These are phyloP conservation scores for Barnettozyma sp. DNA, from an alignment of 805 yeast genomes.

Conservation along the genomic window DNA sequence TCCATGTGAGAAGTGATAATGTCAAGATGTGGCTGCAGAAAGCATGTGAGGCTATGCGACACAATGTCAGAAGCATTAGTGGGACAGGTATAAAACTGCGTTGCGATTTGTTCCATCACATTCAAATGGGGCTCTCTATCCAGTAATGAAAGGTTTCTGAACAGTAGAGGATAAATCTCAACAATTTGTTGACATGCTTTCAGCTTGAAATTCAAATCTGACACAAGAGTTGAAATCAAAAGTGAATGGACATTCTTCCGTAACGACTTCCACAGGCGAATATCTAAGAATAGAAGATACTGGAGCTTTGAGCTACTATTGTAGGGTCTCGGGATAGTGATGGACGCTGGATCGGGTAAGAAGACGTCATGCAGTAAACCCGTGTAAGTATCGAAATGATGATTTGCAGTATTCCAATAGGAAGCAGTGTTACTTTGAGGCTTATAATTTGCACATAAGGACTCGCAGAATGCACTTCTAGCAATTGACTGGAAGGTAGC, in stretches of 20 bases:
- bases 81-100: constrained; percentile 89
- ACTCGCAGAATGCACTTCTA: constrained; percentile 37
- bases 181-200: constrained; percentile 47
- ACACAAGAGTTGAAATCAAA: constrained; percentile 49
- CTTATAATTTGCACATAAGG: constrained; percentile 30
- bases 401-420: constrained; percentile 19
- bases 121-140: constrained; percentile 90
- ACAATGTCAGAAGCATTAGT: constrained; percentile 55
- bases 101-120: constrained; percentile 62
- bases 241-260: constrained; percentile 43
- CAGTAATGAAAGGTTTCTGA: constrained; percentile 42
- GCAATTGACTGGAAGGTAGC: constrained; percentile 31
- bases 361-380: constrained; percentile 17
- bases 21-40: constrained; percentile 41
- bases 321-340: not conserved
- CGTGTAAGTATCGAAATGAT: constrained; percentile 5
- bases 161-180: constrained; percentile 44
- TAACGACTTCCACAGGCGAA: constrained; percentile 46
- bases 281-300: constrained; percentile 49
- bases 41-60: constrained; percentile 25
- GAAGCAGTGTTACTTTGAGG: constrained; percentile 14
- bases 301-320: constrained; percentile 32
- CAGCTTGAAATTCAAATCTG: constrained; percentile 41
- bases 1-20: constrained; percentile 34
- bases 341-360: constrained; percentile 10